Conservation (phyloP, 2,329 filamentous ascomycete species). For the Fusarium goolgardi region DNA sequence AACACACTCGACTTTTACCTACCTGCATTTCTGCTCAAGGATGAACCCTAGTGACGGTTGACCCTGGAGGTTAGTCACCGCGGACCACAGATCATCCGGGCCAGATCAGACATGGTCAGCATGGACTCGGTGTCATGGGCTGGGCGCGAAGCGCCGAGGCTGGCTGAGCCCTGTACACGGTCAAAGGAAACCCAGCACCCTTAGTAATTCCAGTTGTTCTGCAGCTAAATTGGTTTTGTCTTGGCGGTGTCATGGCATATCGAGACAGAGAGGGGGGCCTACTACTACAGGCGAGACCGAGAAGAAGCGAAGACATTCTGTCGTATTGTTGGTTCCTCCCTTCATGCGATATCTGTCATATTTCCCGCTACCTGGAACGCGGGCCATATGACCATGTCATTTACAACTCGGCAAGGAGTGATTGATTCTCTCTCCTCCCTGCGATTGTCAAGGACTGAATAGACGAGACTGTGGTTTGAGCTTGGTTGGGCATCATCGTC, state of each 20-base stretch:
- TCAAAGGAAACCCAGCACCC: neutral
- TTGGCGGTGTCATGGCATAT: constrained; percentile 1
- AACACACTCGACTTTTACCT: neutral
- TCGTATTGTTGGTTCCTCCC: constrained; percentile 26
- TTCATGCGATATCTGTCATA: constrained; percentile 5
- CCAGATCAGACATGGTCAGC: constrained; percentile 5
- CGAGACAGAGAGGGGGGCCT: neutral
- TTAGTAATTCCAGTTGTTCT: neutral
- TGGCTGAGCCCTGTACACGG: constrained; percentile 4
- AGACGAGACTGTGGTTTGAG: constrained; percentile 5
- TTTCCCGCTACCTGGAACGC: constrained; percentile 35
- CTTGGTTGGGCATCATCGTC: neutral
- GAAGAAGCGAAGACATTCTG: constrained; percentile 1
- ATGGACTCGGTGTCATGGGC: constrained; percentile 26
- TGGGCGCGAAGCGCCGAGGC: constrained; percentile 27
- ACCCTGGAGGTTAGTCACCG: constrained; percentile 20
- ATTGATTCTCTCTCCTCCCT: constrained; percentile 17
- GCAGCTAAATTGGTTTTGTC: neutral
- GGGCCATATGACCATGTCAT: constrained; percentile 2
- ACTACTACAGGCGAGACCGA: neutral
- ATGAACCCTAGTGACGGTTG: constrained; percentile 9
- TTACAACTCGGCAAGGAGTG: constrained; percentile 9
- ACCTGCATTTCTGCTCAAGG: constrained; percentile 3
- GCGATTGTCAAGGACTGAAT: constrained; percentile 21
- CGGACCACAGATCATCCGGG: constrained; percentile 15